Evolutionary conservation across 2,329 filamentous ascomycete species (phyloP), one percentile per base, ranked within the genome.

Genomic region (Cladosporium austrohemisphaericum): DNA sequence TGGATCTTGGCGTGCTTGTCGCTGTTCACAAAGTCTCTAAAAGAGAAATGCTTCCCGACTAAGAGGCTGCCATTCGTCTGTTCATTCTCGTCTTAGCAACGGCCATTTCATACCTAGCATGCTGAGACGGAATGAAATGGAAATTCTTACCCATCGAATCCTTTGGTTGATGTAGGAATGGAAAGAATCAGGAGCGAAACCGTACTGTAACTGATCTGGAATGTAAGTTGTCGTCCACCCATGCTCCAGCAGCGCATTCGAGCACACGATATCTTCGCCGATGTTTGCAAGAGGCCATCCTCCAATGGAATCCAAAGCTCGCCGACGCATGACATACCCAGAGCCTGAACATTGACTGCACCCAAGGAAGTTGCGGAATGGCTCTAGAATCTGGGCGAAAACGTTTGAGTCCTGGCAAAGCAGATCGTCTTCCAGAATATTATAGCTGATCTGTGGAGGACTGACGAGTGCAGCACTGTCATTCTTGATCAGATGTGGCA

Each of bases 341-440:
- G 44, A 47, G 22, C 44, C 44, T 2, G 32, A 37, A n/a, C 44
- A 47, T 14, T 47, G 44, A 20, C 44, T 47, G 23, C 44, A 47
- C 4, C 23, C 44, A 25, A 47, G 19, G 9, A 16, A 28, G 6
- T 32, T 23, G 6, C 44, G 33, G n/a, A 14, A n/a, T 3, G 44
- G 44, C 16, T 47, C 44, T 3, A 38, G 13, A 14, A 47, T 31
- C 16, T 38, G 32, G 14, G 32, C 9, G 23, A 29, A 38, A 5
- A n/a, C 16, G 8, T 20, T 37, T 5, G 32, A 19, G 19, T 47
- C 44, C 23, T 47, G 44, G 29, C 13, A 14, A 3, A 47, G 23
- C 3, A n/a, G 6, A 20, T 47, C 44, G 4, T 37, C 44, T 14
- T 28, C 32, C 6, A 37, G 26, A 4, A 47, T 29, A 23, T 47